Evolutionary conservation across 176 grass and related monocot species (phyloP).

Genomic region (Hsuehochloa calcarea): DNA sequence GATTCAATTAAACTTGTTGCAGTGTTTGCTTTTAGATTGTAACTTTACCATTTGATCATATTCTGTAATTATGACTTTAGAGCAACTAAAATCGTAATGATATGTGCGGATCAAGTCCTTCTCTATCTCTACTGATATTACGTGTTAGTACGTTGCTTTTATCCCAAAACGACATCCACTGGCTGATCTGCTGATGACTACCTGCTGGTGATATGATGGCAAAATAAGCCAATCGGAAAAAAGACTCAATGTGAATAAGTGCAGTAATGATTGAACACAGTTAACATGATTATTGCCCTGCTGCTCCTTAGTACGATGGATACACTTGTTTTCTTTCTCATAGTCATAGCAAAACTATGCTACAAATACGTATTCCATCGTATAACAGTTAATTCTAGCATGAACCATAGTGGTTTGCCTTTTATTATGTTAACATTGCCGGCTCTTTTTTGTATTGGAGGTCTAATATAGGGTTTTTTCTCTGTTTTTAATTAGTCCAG

Average conservation of each 20-base stretch:
- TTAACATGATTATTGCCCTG: neutral
- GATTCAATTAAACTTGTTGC: conserved; percentile 10
- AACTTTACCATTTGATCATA: neutral
- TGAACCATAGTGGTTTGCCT: neutral
- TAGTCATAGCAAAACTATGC: neutral
- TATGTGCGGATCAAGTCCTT: neutral
- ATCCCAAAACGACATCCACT: neutral
- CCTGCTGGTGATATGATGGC: conserved; percentile 12
- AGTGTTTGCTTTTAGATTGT: neutral
- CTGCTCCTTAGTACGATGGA: neutral
- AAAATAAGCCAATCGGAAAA: conserved; percentile 2
- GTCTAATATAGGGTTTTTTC: conserved; percentile 19
- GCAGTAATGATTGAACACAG: neutral
- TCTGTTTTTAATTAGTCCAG: conserved; percentile 43
- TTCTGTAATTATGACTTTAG: neutral
- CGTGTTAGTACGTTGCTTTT: neutral
- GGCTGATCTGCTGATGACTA: neutral
- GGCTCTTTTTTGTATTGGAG: neutral
- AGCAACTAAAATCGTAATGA: neutral
- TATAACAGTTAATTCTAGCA: neutral
- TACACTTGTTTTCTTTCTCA: neutral
- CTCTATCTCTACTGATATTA: neutral
- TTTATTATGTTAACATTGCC: neutral
- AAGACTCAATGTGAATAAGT: conserved; percentile 11
- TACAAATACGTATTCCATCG: conserved; percentile 2